Evolutionary conservation across 352 stramenopile species (phyloP), one percentile per base, ranked within the genome.

Genomic region (Thalassiosira hispida): DNA sequence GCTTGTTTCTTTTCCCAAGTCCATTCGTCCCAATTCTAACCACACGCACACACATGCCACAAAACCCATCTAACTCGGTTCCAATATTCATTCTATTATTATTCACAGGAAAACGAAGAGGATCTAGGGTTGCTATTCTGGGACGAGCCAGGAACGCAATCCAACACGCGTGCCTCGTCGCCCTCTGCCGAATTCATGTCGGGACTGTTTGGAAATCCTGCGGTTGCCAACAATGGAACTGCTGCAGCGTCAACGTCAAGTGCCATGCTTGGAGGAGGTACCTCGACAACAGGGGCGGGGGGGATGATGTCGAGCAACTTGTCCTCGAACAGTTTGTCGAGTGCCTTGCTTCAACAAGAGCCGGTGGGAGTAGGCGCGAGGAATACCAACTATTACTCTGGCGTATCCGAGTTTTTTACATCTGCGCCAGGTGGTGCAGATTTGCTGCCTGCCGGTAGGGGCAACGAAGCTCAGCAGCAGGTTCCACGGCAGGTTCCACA

Each of bases 71-170:
- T 18, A 53, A 53, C 23, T 23, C 7, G 16, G n/a, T 27, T 4
- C 12, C 59, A 14, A 40, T 56, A 22, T 33, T 47, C 27, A 27
- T 46, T 42, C 20, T 44, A 16, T 40, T 63, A 1, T 40, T 33
- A 23, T 40, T 23, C 7, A 27, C 67, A 83, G 68, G 52, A 56
- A 29, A 31, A 73, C 12, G 67, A 69, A 18, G 75, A 83, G 67
- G 69, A 77, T 70, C 14, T 84, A 27, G 76, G 69, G 16, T 52
- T 84, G 0, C 22, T 84, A 25, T 84, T 84, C 40, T 84, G 76
- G 76, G 76, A 84, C 20, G 76, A 84, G 25, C 35, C 69, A 27
- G 25, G 16, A 49, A 23, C 56, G n/a, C 46, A 44, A 14, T 22
- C 52, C 33, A 22, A 5, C 11, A 35, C 14, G 18, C 33, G 31